Conservation (phyloP, 2,329 filamentous ascomycete genomes). For the Aureobasidium sp. region DNA sequence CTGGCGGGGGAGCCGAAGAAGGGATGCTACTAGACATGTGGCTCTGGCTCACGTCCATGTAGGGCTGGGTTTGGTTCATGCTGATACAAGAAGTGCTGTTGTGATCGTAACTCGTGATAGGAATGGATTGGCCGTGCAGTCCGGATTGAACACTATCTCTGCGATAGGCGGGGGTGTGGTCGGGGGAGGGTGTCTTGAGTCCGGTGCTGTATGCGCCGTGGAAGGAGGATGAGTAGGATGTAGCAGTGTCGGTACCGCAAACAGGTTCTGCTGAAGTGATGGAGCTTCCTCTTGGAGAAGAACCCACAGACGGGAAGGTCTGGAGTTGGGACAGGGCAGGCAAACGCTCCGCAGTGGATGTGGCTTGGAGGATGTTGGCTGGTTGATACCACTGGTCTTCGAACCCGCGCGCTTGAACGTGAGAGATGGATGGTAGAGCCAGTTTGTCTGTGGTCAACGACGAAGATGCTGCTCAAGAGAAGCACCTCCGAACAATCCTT, state of each 20-base stretch:
- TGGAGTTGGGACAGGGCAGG: constrained; percentile 64
- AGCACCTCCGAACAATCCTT: constrained; percentile 15
- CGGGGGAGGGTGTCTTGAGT: constrained; percentile 72
- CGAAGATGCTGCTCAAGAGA: constrained; percentile 17
- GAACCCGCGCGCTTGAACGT: constrained; percentile 72
- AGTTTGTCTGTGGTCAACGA: constrained; percentile 63
- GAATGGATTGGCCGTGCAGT: constrained; percentile 14
- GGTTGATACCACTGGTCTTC: constrained; percentile 58
- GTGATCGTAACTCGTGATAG: constrained; percentile 17
- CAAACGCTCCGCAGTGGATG: constrained; percentile 61
- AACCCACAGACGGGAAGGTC: constrained; percentile 61
- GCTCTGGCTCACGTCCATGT: constrained; percentile 58
- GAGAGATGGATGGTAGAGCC: constrained; percentile 83
- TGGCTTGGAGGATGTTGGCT: constrained; percentile 40
- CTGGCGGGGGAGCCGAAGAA: constrained; percentile 51
- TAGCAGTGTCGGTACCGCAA: constrained; percentile 30
- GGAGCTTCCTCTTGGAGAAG: constrained; percentile 69
- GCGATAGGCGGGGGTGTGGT: constrained; percentile 44
- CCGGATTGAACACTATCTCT: constrained; percentile 19
- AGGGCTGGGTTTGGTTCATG: constrained; percentile 78
- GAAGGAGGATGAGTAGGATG: constrained; percentile 44
- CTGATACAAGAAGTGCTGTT: constrained; percentile 36
- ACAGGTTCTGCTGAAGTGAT: constrained; percentile 48
- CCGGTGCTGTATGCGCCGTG: constrained; percentile 44
- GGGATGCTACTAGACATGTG: constrained; percentile 21